Evolutionary conservation across 2,329 filamentous ascomycete genomes (phyloP).

Genomic region (Phaeosphaeria sp.): DNA sequence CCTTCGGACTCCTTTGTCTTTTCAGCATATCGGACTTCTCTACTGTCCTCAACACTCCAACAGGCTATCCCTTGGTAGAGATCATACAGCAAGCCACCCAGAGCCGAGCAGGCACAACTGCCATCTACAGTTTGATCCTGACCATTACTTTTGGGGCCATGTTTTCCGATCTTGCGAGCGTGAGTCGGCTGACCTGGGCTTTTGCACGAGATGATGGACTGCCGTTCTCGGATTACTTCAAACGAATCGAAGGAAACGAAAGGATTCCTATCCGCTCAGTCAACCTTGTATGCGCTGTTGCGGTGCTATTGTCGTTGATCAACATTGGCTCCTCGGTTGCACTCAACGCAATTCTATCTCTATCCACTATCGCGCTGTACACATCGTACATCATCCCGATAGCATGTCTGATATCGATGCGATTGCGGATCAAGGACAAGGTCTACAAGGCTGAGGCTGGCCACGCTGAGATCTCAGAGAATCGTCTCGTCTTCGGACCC

Average conservation of each 20-base stretch:
- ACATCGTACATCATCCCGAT: neutral
- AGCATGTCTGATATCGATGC: neutral
- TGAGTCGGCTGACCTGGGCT: constrained; percentile 24
- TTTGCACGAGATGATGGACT: constrained; percentile 43
- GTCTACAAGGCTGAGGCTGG: neutral
- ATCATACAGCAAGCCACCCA: neutral
- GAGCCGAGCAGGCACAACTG: neutral
- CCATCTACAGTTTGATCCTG: neutral
- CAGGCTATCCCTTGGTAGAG: neutral
- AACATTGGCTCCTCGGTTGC: neutral
- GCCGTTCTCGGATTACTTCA: constrained; percentile 1
- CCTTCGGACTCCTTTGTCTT: neutral
- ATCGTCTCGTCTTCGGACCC: neutral
- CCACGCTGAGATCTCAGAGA: neutral
- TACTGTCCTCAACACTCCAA: neutral
- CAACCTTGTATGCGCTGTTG: neutral
- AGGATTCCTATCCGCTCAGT: neutral
- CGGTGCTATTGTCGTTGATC: neutral
- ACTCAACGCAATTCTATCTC: neutral
- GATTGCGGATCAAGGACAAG: neutral
- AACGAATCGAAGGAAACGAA: neutral
- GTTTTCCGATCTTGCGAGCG: neutral
- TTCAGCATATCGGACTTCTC: neutral
- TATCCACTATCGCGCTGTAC: neutral
- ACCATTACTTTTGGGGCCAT: neutral